A percentile compares a stretch with the other conserved stretches of the same genome.
Evolutionary conservation across 2,329 filamentous ascomycete species (phyloP).

Genomic region (Fusarium illudens): DNA sequence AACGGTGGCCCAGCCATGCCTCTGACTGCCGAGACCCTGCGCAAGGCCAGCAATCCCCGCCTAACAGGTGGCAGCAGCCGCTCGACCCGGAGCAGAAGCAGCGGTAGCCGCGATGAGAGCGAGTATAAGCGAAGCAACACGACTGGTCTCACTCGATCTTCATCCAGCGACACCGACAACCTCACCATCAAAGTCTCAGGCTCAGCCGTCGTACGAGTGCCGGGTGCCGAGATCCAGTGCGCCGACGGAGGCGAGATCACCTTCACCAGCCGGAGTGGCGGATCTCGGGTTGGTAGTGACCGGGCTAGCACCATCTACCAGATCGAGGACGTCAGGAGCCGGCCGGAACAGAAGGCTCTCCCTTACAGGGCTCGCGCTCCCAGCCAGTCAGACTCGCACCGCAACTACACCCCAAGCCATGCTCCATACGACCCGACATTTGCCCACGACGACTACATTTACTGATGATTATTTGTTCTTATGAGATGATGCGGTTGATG

Average conservation of each 20-base stretch:
- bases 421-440: conserved; percentile 46
- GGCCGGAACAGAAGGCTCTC: conserved; percentile 54
- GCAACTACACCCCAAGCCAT: conserved; percentile 45
- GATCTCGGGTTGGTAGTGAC: conserved; percentile 59
- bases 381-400: conserved; percentile 60
- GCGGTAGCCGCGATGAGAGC: conserved; percentile 69
- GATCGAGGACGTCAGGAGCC: conserved; percentile 57
- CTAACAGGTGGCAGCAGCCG: conserved; percentile 61
- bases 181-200: conserved; percentile 69
- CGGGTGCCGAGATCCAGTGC: conserved; percentile 66
- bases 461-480: conserved; percentile 42
- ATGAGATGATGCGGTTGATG: conserved; percentile 45
- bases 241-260: conserved; percentile 68
- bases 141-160: conserved; percentile 66
- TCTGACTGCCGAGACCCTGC: conserved; percentile 65
- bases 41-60: conserved; percentile 55
- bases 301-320: conserved; percentile 58
- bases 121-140: conserved; percentile 69
- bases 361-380: conserved; percentile 56
- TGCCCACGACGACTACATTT: conserved; percentile 42
- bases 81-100: conserved; percentile 68
- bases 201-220: conserved; percentile 63
- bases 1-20: conserved; percentile 55
- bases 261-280: conserved; percentile 51
- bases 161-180: conserved; percentile 62